Base-by-base conservation (phyloP, 148 eudicot species). In the Arctostaphylos glauca region DNA sequence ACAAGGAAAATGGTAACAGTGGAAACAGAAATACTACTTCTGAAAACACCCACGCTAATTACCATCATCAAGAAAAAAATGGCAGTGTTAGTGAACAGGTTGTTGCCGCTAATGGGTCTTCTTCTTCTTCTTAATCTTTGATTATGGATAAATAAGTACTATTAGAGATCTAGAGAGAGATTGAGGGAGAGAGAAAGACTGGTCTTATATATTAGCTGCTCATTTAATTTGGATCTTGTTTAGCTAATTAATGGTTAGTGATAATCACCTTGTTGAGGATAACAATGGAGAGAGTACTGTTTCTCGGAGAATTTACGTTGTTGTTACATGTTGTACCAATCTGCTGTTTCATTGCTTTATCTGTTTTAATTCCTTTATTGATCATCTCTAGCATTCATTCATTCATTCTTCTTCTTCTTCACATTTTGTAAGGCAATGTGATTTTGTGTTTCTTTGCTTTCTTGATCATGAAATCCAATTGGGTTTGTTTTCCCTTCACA, bases 91-190 rank as follows among this genome's bases (percentile, higher is more conserved):
- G 46, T 75, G 78, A 41, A 14, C 76, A 14, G 10, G 78, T 12
- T 15, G 43, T 52, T 14, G 71, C 72, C 12, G 68, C 74, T 48
- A 80, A 80, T 80, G 81, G 81, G 81, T 80, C 81, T 21, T 80
- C 81, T 14, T 64, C 81, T 18, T 78, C 81, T 48, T 80, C 74
- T 64, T 64, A 12, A 80, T 64, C 74, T 47, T 77, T 53, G 10
- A 38, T 41, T 15, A 77, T 55, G 66, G 48, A 77, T 41, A 59
- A 77, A 77, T 55, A 77, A 77, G 80, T 77, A 53, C 62, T 72
- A 74, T 49, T 74, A 77, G 79, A 59, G 66, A 77, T 12, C 46
- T 47, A 74, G 49, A 47, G 77, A 47, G 76, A 70, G 78, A 48
- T 5, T 48, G 55, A 76, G 46, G 54, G 50, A 19, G 25, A 9